Evolutionary conservation across 78 protist species (phyloP).

Genomic region (Cavenderia fasciculata): DNA sequence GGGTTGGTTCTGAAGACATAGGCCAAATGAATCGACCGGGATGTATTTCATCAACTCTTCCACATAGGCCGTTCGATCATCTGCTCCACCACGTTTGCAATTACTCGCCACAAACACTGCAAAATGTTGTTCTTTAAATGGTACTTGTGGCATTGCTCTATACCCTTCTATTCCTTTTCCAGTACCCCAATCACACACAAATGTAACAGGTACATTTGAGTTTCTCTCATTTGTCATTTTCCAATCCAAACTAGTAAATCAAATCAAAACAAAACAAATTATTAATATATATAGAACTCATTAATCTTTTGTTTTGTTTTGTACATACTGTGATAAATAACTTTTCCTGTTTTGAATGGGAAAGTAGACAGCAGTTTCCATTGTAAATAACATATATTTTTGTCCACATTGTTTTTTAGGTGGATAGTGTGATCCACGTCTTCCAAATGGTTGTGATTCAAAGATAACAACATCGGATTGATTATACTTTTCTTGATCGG

Average conservation of each 20-base stretch:
- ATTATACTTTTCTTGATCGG: not conserved
- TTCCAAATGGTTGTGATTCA: constrained; percentile 43
- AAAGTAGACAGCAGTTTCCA: constrained; percentile 16
- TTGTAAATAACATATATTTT: constrained; percentile 26
- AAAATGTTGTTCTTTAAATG: not conserved
- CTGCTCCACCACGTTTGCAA: constrained; percentile 41
- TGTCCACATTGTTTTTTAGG: constrained; percentile 18
- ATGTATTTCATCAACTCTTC: constrained; percentile 39
- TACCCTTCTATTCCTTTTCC: not conserved
- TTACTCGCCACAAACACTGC: constrained; percentile 27
- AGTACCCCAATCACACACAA: constrained; percentile 42
- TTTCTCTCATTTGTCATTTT: not conserved
- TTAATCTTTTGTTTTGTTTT: not conserved
- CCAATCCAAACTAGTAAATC: constrained; percentile 24
- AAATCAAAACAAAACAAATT: too few relatives aligned
- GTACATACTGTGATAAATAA: constrained; percentile 18
- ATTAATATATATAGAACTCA: not conserved
- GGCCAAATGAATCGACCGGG: constrained; percentile 20
- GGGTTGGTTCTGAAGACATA: constrained; percentile 22
- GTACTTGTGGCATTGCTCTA: not conserved
- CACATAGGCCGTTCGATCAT: constrained; percentile 19
- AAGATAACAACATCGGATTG: constrained; percentile 13
- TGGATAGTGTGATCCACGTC: constrained; percentile 5
- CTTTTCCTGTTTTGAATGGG: not conserved
- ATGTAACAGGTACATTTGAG: not conserved